Base-by-base conservation (phyloP, 2,329 filamentous ascomycete species). In the Macrophomina phaseolina region DNA sequence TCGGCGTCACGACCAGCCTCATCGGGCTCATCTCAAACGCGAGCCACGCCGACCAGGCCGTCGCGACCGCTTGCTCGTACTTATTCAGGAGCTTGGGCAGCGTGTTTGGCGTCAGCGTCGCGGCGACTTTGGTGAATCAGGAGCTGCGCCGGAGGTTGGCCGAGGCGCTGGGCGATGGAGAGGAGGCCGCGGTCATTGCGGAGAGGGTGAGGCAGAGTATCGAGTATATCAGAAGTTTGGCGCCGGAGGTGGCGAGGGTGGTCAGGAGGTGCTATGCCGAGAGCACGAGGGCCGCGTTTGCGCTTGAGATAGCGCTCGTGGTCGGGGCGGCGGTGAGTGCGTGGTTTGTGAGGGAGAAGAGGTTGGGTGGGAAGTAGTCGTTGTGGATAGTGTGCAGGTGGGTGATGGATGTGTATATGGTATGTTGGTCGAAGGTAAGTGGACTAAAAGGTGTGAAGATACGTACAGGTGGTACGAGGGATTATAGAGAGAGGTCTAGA, bases 1-100 rank as follows among this genome's bases (percentile, higher is more conserved):
- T 85, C 71, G 90, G 88, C 5, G 86, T 92, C 45, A 93, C 91
- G 0, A 90, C 89, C 0, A 89, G 89, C 0, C 84, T 94, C 40
- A 88, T 93, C 55, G 90, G 85, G 1, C 81, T 93, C 45, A 86
- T 94, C 69, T 88, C 91, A 38, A 92, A 93, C 73, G 86, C 89
- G 0, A 80, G 85, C 42, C 81, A 83, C 3, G 83, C 87, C 51
- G 91, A 94, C 70, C 88, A 91, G 68, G 91, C 92, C 1, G 86
- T 94, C 1, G 90, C 89, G 4, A 91, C 91, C 16, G 91, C 92
- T 7, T 93, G 90, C 76, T 91, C 89, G 23, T 94, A 94, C 78
- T 86, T 94, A 30, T 94, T 94, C 82, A 88, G 91, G 46, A 90
- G 89, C 1, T 82, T 94, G 0, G 92, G 87, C 11, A 85, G 83